Percentiles rank a stretch among this genome's conserved stretches.
These are phyloP conservation scores for Scheffersomyces illinoinensis DNA, from an alignment of 1,139 yeast species.

Conservation along the genomic window DNA sequence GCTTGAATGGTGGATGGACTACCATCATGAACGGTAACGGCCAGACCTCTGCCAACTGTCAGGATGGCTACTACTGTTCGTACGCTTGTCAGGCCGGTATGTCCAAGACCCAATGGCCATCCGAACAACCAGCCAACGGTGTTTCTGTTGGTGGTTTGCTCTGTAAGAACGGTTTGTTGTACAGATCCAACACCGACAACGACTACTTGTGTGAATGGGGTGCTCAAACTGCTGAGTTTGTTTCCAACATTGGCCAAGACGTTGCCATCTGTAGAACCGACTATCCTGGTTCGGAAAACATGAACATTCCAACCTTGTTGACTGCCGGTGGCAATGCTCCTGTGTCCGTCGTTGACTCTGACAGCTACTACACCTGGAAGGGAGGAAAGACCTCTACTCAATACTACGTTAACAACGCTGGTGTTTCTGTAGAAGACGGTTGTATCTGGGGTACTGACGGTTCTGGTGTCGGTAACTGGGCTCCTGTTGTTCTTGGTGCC, in stretches of 20 bases:
- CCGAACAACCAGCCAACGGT: constrained; percentile 69
- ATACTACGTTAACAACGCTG: constrained; percentile 81
- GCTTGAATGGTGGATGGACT: constrained; percentile 68
- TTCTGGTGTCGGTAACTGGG: constrained; percentile 79
- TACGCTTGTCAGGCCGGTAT: constrained; percentile 89
- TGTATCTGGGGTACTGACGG: constrained; percentile 74
- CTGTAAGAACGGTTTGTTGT: constrained; percentile 69
- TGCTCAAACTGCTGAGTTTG: constrained; percentile 58
- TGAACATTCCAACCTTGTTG: constrained; percentile 78
- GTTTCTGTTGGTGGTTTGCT: constrained; percentile 77
- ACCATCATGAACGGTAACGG: constrained; percentile 66
- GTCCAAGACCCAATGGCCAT: constrained; percentile 90
- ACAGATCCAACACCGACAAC: constrained; percentile 60
- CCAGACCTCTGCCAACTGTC: constrained; percentile 66
- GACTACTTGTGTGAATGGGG: constrained; percentile 82
- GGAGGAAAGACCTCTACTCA: constrained; percentile 72
- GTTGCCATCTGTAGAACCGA: constrained; percentile 86
- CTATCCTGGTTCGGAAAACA: constrained; percentile 87
- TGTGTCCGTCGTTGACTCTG: constrained; percentile 66
- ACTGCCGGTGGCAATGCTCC: constrained; percentile 57
- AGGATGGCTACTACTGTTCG: constrained; percentile 78
- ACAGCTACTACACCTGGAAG: constrained; percentile 62
- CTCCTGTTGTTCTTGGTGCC: constrained; percentile 78
- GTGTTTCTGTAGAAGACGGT: constrained; percentile 70
- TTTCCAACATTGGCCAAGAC: constrained; percentile 51